Percentiles rank a stretch among this genome's conserved stretches.
Evolutionary conservation across 106 monocot genomes (phyloP).

Genomic region (Allium fistulosum): DNA sequence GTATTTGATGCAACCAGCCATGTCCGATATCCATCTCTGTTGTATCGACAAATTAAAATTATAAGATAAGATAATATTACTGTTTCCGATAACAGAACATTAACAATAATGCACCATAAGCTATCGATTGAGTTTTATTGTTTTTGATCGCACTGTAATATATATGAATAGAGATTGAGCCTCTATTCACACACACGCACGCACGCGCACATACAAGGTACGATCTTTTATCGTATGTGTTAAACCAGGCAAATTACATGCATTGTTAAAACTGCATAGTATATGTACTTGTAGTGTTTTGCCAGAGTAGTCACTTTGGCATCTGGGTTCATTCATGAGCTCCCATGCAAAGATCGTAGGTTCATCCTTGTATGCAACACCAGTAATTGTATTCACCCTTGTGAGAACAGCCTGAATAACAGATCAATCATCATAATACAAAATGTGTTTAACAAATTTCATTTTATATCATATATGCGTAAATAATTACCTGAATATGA

Average conservation of each 20-base stretch:
- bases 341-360: conserved; percentile 28
- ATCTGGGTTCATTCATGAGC: conserved; percentile 25
- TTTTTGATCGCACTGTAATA: too few species aligned
- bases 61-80: too few species aligned
- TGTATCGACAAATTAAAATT: neutral
- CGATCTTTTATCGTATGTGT: too few species aligned
- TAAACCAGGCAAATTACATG: neutral
- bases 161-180: too few species aligned
- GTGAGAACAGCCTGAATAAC: conserved; percentile 7
- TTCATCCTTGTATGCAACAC: conserved; percentile 14
- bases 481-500: conserved; percentile 32
- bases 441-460: neutral
- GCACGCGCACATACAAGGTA: too few species aligned
- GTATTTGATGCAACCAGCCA: conserved; percentile 41
- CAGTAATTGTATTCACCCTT: conserved; percentile 11
- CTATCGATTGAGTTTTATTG: too few species aligned
- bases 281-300: conserved; percentile 8
- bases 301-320: conserved; percentile 13
- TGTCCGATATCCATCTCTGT: conserved; percentile 46
- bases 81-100: too few species aligned
- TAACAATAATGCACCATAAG: too few species aligned
- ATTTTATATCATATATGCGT: neutral
- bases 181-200: too few species aligned
- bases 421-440: neutral
- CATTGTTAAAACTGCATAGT: neutral